Conservation (phyloP, 345 rosid genomes). For the Physaria fendleri region DNA sequence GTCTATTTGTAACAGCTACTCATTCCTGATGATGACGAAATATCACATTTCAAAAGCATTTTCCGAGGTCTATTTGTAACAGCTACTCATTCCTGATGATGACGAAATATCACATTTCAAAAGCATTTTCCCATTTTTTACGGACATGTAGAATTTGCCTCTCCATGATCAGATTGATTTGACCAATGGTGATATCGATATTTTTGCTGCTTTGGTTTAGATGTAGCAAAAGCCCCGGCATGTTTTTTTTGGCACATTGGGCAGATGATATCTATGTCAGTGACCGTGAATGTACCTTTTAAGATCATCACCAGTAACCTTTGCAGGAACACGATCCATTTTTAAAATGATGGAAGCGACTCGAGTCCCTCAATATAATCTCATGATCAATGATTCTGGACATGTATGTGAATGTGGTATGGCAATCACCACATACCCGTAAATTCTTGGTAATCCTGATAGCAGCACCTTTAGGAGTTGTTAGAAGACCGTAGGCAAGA, state of each 20-base stretch:
- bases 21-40: constrained; percentile 33
- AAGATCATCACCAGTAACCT: constrained; percentile 59
- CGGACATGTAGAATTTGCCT: background rate
- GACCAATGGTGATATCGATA: constrained; percentile 1
- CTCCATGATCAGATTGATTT: constrained; percentile 8
- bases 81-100: constrained; percentile 24
- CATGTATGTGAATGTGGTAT: constrained; percentile 57
- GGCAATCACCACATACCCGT: constrained; percentile 83
- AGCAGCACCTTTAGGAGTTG: constrained; percentile 47
- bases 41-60: background rate
- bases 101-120: constrained; percentile 14
- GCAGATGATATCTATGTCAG: background rate
- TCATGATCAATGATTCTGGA: constrained; percentile 60
- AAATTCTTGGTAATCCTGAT: constrained; percentile 75
- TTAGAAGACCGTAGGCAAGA: constrained; percentile 66
- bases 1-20: background rate
- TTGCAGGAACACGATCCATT: constrained; percentile 71
- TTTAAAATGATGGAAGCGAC: constrained; percentile 91
- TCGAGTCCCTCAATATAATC: constrained; percentile 77
- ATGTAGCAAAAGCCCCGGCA: background rate
- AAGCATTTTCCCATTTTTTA: background rate
- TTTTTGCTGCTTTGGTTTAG: constrained; percentile 4
- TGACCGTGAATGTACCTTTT: background rate
- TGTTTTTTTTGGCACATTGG: background rate
- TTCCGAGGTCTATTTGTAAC: background rate